Conservation (phyloP, 768 basidiomycete genomes). For the Filobasidium wieringae region DNA sequence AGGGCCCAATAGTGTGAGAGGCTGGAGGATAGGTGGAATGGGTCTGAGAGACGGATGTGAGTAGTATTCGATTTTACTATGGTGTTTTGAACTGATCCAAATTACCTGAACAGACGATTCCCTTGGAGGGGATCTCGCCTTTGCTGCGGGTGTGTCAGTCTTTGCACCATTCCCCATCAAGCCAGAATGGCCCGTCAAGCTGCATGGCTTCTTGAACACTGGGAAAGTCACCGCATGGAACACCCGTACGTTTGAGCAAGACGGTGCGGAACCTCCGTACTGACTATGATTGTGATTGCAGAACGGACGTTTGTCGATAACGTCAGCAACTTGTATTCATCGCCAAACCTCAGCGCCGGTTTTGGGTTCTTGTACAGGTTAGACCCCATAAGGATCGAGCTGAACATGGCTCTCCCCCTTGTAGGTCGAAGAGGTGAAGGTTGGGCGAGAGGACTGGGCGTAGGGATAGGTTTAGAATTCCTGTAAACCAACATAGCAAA, state of each 20-base stretch:
- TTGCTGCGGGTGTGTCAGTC: constrained; percentile 29
- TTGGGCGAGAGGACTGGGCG: constrained; percentile 31
- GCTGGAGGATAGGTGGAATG: constrained; percentile 36
- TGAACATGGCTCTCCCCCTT: constrained; percentile 36
- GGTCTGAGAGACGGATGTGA: constrained; percentile 26
- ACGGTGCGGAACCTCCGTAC: not conserved
- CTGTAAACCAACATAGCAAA: constrained; percentile 8
- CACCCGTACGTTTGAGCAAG: constrained; percentile 17
- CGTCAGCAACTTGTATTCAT: constrained; percentile 23
- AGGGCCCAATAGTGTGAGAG: constrained; percentile 70
- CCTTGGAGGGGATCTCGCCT: constrained; percentile 35
- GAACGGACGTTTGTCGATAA: constrained; percentile 27
- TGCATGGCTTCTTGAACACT: constrained; percentile 33
- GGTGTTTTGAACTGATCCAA: not conserved
- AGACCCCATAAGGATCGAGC: constrained; percentile 31
- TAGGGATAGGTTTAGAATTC: constrained; percentile 37
- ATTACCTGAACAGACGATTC: constrained; percentile 20
- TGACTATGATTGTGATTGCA: not conserved
- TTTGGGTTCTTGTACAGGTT: constrained; percentile 34
- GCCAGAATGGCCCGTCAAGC: constrained; percentile 30
- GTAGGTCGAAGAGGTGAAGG: constrained; percentile 33
- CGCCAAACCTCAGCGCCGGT: constrained; percentile 32
- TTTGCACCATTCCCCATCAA: constrained; percentile 31
- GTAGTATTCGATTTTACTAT: not conserved
- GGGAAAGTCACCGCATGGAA: constrained; percentile 33